phyloP scores from a whole-genome alignment of 768 basidiomycete species.

The Lentinula sp. region DNA sequence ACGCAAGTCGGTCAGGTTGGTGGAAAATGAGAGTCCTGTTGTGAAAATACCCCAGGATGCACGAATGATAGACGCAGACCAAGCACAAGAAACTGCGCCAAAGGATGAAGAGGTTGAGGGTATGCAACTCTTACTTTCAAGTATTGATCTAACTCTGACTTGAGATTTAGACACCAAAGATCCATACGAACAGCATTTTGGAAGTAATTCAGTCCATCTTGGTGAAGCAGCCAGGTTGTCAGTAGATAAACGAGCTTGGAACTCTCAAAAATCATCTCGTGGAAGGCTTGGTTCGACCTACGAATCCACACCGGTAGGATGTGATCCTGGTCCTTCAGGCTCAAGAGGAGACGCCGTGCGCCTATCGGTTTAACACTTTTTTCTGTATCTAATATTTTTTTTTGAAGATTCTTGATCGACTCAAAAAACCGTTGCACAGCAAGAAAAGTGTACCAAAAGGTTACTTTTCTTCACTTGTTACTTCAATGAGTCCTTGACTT shows the following conservation, averaged over 20 bases:
- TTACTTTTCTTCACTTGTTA: conserved; percentile 18
- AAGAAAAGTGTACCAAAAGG: conserved; percentile 51
- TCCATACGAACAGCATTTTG: conserved; percentile 73
- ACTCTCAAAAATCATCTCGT: conserved; percentile 33
- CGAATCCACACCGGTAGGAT: conserved; percentile 40
- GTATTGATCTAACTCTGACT: conserved; percentile 7
- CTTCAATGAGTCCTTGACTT: conserved; percentile 5
- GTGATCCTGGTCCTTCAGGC: conserved; percentile 19
- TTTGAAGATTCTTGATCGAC: conserved; percentile 47
- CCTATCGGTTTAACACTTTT: not conserved
- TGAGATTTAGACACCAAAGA: conserved; percentile 22
- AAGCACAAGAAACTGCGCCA: conserved; percentile 8
- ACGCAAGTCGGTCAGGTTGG: conserved; percentile 29
- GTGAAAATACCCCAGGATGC: conserved; percentile 9
- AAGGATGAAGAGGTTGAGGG: conserved; percentile 20
- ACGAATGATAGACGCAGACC: conserved; percentile 15
- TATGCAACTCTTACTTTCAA: conserved; percentile 6
- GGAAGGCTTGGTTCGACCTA: conserved; percentile 57
- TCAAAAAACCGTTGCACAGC: conserved; percentile 48
- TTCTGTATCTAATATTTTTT: not conserved
- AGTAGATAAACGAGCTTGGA: conserved; percentile 58
- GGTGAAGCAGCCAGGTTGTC: conserved; percentile 41
- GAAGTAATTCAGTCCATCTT: conserved; percentile 45
- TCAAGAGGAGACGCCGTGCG: conserved; percentile 17
- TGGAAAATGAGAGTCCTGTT: not conserved